These are phyloP conservation scores for Tricholoma bakamatsutake DNA, from an alignment of 768 basidiomycete species.

Conservation along the genomic window DNA sequence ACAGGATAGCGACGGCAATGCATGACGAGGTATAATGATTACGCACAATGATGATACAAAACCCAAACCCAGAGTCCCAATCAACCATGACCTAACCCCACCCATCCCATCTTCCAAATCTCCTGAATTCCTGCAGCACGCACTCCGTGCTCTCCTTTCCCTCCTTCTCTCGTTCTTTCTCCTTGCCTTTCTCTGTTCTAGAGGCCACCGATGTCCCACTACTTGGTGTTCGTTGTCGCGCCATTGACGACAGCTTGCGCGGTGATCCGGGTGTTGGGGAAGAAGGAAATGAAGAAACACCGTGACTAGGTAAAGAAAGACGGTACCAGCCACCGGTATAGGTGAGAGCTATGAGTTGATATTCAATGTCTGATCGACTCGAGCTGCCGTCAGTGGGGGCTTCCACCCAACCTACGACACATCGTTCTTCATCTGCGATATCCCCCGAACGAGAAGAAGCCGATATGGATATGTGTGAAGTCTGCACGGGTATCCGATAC, in stretches of 20 bases:
- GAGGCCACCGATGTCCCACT: conserved; percentile 48
- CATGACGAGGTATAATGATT: conserved; percentile 4
- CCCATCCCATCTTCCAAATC: conserved; percentile 87
- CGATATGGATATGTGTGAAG: conserved; percentile 74
- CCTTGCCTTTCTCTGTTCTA: conserved; percentile 55
- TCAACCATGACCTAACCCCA: conserved; percentile 47
- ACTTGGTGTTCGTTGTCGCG: conserved; percentile 48
- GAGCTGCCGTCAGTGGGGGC: conserved; percentile 34
- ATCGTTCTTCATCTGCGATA: conserved; percentile 76
- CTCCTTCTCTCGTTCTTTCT: conserved; percentile 51
- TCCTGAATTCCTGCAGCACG: conserved; percentile 67
- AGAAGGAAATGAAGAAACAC: conserved; percentile 11
- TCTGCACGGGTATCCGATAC: conserved; percentile 82
- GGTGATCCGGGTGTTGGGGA: conserved; percentile 32
- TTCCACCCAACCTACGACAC: conserved; percentile 82
- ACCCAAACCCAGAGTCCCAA: background rate
- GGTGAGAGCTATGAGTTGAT: conserved; percentile 81
- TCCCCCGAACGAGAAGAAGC: conserved; percentile 56
- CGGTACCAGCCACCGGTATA: conserved; percentile 93
- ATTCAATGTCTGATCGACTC: conserved; percentile 34
- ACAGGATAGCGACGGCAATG: conserved; percentile 2
- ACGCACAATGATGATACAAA: background rate
- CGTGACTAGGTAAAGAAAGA: conserved; percentile 50
- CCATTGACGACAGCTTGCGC: conserved; percentile 31
- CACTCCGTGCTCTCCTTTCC: conserved; percentile 61